Evolutionary conservation across 2,329 filamentous ascomycete species (phyloP).

Genomic region (Cryphonectria radicalis): DNA sequence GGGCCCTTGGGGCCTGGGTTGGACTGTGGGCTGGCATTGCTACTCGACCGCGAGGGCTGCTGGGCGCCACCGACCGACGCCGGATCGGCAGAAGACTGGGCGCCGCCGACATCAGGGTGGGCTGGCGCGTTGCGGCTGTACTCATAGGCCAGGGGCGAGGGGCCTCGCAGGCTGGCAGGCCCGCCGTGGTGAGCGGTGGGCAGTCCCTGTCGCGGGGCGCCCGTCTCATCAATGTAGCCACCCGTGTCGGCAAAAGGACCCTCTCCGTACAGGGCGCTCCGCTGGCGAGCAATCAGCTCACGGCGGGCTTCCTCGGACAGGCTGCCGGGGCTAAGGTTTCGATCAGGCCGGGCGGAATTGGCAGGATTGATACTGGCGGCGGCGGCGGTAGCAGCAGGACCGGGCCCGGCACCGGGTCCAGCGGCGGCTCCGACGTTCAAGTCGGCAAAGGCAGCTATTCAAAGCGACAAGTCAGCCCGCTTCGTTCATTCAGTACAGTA

Average conservation of each 20-base stretch:
- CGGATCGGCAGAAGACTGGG: constrained; percentile 48
- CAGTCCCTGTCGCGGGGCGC: constrained; percentile 64
- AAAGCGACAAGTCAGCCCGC: constrained; percentile 37
- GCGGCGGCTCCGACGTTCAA: constrained; percentile 46
- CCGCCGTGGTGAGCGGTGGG: constrained; percentile 65
- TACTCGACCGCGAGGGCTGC: constrained; percentile 75
- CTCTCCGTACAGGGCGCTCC: constrained; percentile 90
- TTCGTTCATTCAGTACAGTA: constrained; percentile 25
- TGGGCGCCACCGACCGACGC: constrained; percentile 50
- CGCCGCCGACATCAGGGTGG: constrained; percentile 57
- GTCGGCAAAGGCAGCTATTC: constrained; percentile 58
- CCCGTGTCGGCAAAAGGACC: constrained; percentile 69
- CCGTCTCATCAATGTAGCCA: constrained; percentile 70
- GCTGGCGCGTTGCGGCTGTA: constrained; percentile 48
- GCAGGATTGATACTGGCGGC: constrained; percentile 14
- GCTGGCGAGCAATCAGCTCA: constrained; percentile 93
- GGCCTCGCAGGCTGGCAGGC: constrained; percentile 69
- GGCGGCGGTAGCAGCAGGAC: constrained; percentile 39
- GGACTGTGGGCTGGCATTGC: constrained; percentile 81
- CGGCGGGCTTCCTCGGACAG: constrained; percentile 97
- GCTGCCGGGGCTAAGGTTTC: constrained; percentile 78
- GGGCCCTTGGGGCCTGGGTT: constrained; percentile 64
- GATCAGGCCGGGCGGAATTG: constrained; percentile 71
- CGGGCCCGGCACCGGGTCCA: constrained; percentile 29
- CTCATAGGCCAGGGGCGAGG: constrained; percentile 82